Evolutionary conservation across 352 stramenopile species (phyloP).

Genomic region (Globisporangium emineosum): DNA sequence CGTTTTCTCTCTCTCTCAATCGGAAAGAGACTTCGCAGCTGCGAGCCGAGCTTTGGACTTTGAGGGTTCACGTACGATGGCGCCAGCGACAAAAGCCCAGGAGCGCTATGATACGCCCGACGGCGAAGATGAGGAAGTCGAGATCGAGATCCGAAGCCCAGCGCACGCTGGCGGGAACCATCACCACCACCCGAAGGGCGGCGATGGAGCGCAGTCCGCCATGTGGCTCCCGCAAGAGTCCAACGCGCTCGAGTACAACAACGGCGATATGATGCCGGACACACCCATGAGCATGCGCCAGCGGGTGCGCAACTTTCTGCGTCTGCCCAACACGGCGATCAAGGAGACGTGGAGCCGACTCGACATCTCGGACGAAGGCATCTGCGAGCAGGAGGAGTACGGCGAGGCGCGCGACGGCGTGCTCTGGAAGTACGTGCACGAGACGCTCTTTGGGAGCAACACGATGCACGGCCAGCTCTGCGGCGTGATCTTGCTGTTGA

Average conservation of each 20-base stretch:
- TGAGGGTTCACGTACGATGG: background rate
- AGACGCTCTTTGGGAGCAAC: constrained; percentile 67
- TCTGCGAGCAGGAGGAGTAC: constrained; percentile 35
- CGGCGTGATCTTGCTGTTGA: constrained; percentile 58
- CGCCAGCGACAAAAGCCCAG: constrained; percentile 8
- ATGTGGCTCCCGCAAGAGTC: constrained; percentile 20
- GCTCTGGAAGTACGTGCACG: constrained; percentile 58
- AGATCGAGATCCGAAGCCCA: constrained; percentile 25
- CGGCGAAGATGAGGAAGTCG: constrained; percentile 28
- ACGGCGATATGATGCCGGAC: constrained; percentile 15
- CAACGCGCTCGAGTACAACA: constrained; percentile 20
- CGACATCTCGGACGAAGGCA: constrained; percentile 32
- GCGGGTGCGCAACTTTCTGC: constrained; percentile 25
- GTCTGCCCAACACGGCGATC: constrained; percentile 29
- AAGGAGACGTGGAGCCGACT: constrained; percentile 31
- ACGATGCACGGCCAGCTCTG: constrained; percentile 53
- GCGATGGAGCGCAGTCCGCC: background rate
- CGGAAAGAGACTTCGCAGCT: background rate
- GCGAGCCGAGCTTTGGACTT: background rate
- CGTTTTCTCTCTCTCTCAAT: constrained; percentile 7
- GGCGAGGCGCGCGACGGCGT: constrained; percentile 26
- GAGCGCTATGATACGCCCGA: constrained; percentile 23
- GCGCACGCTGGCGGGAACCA: background rate
- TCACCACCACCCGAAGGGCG: background rate
- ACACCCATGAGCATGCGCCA: constrained; percentile 14